A percentile compares a stretch with the other conserved stretches of the same genome.
phyloP scores from a whole-genome alignment of 805 yeast species.

The Saccharomycopsis vini region DNA sequence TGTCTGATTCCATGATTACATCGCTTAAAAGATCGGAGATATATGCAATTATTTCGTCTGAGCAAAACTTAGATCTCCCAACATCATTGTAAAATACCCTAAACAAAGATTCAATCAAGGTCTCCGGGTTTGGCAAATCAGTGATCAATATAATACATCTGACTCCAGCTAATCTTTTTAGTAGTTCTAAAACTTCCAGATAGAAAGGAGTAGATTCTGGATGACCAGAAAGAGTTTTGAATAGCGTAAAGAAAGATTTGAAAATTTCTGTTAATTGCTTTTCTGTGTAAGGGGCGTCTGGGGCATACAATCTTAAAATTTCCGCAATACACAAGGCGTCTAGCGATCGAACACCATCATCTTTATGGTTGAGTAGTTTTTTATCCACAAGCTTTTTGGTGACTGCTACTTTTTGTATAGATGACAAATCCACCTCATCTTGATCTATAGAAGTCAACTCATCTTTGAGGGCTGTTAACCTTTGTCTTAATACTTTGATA shows the following conservation, averaged over 20 bases:
- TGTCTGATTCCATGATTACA: slow-evolving; percentile 60
- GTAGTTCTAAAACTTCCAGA: slow-evolving; percentile 51
- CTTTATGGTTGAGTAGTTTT: slow-evolving; percentile 36
- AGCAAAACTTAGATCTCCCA: slow-evolving; percentile 30
- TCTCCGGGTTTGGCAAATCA: slow-evolving; percentile 58
- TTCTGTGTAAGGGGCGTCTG: slow-evolving; percentile 80
- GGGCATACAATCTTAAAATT: slow-evolving; percentile 69
- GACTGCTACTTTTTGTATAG: slow-evolving; percentile 30
- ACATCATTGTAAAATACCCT: slow-evolving; percentile 50
- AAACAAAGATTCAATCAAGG: slow-evolving; percentile 48
- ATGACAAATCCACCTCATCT: slow-evolving; percentile 33
- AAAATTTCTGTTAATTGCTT: slow-evolving; percentile 55
- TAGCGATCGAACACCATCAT: slow-evolving; percentile 59
- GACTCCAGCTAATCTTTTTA: slow-evolving; percentile 65
- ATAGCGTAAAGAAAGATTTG: slow-evolving; percentile 54
- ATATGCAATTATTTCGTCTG: slow-evolving; percentile 47
- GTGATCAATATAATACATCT: slow-evolving; percentile 65
- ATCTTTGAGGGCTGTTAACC: slow-evolving; percentile 50
- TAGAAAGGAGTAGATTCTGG: slow-evolving; percentile 53
- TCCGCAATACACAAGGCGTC: slow-evolving; percentile 71
- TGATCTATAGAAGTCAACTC: slow-evolving; percentile 44
- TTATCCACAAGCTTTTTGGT: slow-evolving; percentile 38
- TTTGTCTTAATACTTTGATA: slow-evolving; percentile 47
- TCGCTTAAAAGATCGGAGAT: slow-evolving; percentile 68
- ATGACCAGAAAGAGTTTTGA: slow-evolving; percentile 39